Conservation (phyloP, 768 basidiomycete genomes). For the Dioszegia hungarica region DNA sequence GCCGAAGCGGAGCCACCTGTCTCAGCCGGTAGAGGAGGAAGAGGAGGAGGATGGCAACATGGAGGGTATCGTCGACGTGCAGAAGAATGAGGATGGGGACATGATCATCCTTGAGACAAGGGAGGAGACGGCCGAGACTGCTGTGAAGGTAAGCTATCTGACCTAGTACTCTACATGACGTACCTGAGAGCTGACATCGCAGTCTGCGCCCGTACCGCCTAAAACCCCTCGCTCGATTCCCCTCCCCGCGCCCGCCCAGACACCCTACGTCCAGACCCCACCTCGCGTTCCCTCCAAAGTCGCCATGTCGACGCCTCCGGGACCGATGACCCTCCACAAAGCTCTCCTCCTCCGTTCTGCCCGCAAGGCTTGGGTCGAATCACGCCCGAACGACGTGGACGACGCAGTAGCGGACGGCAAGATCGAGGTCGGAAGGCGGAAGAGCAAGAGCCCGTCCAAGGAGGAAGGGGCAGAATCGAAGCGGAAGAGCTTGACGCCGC, state of each 20-base stretch:
- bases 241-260: slow-evolving; percentile 23
- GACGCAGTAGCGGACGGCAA: slow-evolving; percentile 30
- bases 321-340: slow-evolving; percentile 35
- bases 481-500: slow-evolving; percentile 16
- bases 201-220: slow-evolving; percentile 9
- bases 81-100: slow-evolving; percentile 35
- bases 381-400: slow-evolving; percentile 23
- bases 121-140: slow-evolving; percentile 13
- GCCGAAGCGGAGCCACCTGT: slow-evolving; percentile 13
- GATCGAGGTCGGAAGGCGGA: slow-evolving; percentile 20
- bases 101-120: slow-evolving; percentile 36
- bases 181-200: slow-evolving; percentile 14
- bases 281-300: slow-evolving; percentile 21
- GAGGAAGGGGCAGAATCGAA: neutral
- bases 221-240: slow-evolving; percentile 30
- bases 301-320: slow-evolving; percentile 28
- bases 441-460: slow-evolving; percentile 30
- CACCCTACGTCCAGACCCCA: slow-evolving; percentile 24
- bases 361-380: slow-evolving; percentile 40
- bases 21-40: slow-evolving; percentile 9
- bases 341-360: slow-evolving; percentile 41
- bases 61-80: slow-evolving; percentile 25
- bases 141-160: neutral
- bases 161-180: slow-evolving; percentile 1
- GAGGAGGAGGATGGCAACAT: slow-evolving; percentile 14